Conservation (phyloP, 2,329 filamentous ascomycete genomes). For the Penicillium sp. region DNA sequence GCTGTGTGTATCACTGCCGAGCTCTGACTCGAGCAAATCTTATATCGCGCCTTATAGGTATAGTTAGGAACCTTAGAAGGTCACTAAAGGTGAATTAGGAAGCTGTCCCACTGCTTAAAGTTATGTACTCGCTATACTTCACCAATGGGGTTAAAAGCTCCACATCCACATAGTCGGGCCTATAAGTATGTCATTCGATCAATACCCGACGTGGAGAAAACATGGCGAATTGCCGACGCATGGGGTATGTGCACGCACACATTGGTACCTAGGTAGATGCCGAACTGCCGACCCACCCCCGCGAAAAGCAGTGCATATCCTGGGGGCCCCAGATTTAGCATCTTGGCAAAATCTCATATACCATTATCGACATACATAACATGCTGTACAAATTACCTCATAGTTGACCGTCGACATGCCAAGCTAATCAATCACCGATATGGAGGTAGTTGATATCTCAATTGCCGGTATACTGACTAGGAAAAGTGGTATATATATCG, state of each 20-base stretch:
- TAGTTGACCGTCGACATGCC: neutral
- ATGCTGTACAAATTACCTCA: too few species aligned
- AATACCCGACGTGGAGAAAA: neutral
- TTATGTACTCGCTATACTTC: neutral
- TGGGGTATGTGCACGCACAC: neutral
- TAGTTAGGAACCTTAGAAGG: neutral
- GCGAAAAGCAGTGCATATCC: neutral
- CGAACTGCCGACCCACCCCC: neutral
- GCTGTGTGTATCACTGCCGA: too few species aligned
- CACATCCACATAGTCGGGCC: neutral
- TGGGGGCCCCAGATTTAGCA: neutral
- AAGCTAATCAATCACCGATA: conserved; percentile 7
- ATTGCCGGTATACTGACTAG: neutral
- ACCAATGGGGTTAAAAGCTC: neutral
- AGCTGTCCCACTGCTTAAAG: neutral
- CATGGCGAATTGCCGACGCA: neutral
- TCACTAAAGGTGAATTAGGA: neutral
- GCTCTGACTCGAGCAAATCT: neutral
- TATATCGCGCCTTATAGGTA: neutral
- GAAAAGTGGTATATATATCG: neutral
- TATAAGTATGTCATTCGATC: neutral
- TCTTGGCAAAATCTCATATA: neutral
- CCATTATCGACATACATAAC: neutral
- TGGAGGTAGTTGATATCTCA: neutral
- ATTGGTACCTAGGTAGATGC: too few species aligned